phyloP scores from a whole-genome alignment of 805 yeast species.

The Monosporozyma solicola region DNA sequence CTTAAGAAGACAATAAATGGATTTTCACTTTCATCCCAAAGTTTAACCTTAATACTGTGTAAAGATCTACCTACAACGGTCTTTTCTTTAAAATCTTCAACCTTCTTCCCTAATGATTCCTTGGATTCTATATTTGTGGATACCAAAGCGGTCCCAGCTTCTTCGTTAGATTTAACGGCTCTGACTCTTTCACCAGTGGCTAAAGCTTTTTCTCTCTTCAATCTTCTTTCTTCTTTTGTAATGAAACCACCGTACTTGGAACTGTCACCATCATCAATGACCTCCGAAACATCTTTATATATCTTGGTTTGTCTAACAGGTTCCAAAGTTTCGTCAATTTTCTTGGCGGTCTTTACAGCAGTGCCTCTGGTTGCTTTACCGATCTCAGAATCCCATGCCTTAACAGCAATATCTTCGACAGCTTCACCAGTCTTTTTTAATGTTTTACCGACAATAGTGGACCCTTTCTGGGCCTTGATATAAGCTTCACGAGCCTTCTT shows the following conservation, averaged over 20 bases:
- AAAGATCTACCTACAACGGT: conserved; percentile 60
- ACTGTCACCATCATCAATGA: conserved; percentile 86
- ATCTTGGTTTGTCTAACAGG: conserved; percentile 88
- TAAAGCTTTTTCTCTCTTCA: conserved; percentile 57
- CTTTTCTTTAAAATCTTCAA: conserved; percentile 58
- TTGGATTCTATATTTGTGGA: conserved; percentile 72
- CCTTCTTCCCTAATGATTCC: conserved; percentile 55
- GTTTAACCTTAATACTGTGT: conserved; percentile 50
- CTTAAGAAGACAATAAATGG: conserved; percentile 77
- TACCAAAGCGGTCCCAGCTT: conserved; percentile 75
- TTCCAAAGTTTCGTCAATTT: conserved; percentile 75
- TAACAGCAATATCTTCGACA: conserved; percentile 79
- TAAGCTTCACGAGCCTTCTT: conserved; percentile 89
- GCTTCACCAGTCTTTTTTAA: conserved; percentile 87
- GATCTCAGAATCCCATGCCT: conserved; percentile 94
- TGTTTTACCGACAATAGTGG: conserved; percentile 62
- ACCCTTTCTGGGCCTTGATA: conserved; percentile 67
- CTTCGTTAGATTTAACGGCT: conserved; percentile 67
- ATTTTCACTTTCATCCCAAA: conserved; percentile 90
- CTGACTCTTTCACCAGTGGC: conserved; percentile 51
- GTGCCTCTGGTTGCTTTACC: conserved; percentile 83
- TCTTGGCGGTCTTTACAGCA: conserved; percentile 73
- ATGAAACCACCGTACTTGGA: conserved; percentile 89
- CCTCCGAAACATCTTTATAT: conserved; percentile 80
- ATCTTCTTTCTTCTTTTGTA: conserved; percentile 69